Percentiles rank a stretch among this genome's conserved stretches.
Evolutionary conservation across 805 yeast genomes (phyloP).

Genomic region (Hyphopichia homilentoma): DNA sequence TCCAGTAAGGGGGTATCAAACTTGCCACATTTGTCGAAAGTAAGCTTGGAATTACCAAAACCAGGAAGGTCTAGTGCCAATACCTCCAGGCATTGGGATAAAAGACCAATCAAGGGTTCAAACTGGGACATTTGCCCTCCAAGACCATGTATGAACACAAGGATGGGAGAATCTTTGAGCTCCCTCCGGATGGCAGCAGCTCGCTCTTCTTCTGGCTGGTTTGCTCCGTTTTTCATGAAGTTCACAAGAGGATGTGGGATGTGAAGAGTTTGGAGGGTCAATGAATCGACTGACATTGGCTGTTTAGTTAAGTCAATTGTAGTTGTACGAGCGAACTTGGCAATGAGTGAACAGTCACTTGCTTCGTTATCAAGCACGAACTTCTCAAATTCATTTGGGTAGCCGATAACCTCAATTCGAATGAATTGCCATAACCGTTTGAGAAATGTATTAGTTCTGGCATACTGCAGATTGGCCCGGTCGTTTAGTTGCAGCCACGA

Average conservation of each 20-base stretch:
- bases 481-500: conserved; percentile 1
- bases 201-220: conserved; percentile 11
- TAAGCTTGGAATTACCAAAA: conserved; percentile 55
- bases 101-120: conserved; percentile 63
- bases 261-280: conserved; percentile 40
- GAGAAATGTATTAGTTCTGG: conserved; percentile 15
- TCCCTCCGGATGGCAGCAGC: conserved; percentile 24
- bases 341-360: conserved; percentile 51
- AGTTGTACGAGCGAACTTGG: conserved; percentile 43
- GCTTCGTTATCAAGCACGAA: conserved; percentile 42
- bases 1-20: conserved; percentile 20
- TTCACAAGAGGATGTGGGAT: conserved; percentile 48
- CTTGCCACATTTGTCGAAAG: conserved; percentile 12
- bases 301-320: conserved; percentile 29
- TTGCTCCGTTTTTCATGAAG: conserved; percentile 24
- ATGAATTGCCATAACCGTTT: conserved; percentile 24
- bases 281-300: conserved; percentile 22
- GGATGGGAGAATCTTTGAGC: conserved; percentile 50
- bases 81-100: conserved; percentile 60
- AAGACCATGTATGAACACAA: conserved; percentile 77
- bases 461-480: conserved; percentile 6
- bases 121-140: conserved; percentile 91
- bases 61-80: conserved; percentile 84
- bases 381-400: conserved; percentile 38
- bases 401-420: conserved; percentile 18